These are phyloP conservation scores for Talaromyces pinophilus DNA, from an alignment of 2,329 filamentous ascomycete genomes.

Conservation along the genomic window DNA sequence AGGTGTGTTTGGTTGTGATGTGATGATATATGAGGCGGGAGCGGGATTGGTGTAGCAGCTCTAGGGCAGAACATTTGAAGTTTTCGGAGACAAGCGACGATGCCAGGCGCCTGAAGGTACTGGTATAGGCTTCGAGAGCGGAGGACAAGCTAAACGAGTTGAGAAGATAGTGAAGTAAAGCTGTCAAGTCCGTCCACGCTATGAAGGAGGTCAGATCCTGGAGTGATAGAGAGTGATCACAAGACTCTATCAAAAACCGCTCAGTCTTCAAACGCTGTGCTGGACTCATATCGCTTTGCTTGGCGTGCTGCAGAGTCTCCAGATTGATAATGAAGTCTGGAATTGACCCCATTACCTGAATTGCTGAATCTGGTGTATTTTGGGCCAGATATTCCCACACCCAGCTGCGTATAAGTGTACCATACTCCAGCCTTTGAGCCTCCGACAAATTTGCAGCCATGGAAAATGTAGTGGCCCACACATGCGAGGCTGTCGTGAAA, in stretches of 20 bases:
- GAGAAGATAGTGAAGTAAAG: slow-evolving; percentile 68
- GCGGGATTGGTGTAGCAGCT: slow-evolving; percentile 69
- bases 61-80: slow-evolving; percentile 40
- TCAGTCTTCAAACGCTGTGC: slow-evolving; percentile 41
- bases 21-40: slow-evolving; percentile 68
- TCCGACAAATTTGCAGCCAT: slow-evolving; percentile 51
- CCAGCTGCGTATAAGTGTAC: slow-evolving; percentile 62
- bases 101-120: slow-evolving; percentile 48
- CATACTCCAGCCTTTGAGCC: slow-evolving; percentile 38
- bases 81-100: slow-evolving; percentile 40
- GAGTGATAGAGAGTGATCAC: slow-evolving; percentile 59
- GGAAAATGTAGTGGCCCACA: slow-evolving; percentile 67
- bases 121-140: slow-evolving; percentile 43
- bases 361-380: slow-evolving; percentile 40
- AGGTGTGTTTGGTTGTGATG: slow-evolving; percentile 62
- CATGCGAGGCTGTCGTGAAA: slow-evolving; percentile 59
- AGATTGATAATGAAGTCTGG: slow-evolving; percentile 40
- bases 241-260: slow-evolving; percentile 52
- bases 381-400: slow-evolving; percentile 65
- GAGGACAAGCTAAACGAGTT: slow-evolving; percentile 35
- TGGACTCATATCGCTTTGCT: slow-evolving; percentile 30
- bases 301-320: slow-evolving; percentile 27
- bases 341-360: slow-evolving; percentile 45
- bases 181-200: slow-evolving; percentile 61
- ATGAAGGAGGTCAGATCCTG: slow-evolving; percentile 53